Evolutionary conservation across 257 asterid species (phyloP), one percentile per base, ranked within the genome.

Genomic region (Rhazya stricta): DNA sequence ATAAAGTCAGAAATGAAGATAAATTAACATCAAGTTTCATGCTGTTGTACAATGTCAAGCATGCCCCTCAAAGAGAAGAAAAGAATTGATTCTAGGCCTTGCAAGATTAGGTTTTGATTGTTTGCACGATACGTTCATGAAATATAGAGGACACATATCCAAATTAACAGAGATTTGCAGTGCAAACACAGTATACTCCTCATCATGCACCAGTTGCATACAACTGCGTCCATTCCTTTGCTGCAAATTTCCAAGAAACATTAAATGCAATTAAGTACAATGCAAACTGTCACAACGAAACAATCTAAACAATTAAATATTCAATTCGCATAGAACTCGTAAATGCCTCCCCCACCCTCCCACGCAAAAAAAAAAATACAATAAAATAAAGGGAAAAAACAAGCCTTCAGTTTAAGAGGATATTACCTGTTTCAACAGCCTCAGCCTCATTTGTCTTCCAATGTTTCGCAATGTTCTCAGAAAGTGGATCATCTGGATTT

Each of bases 381-480:
- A 43, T 27, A 2, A 69, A 43, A 13, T 29, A 3, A 6, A 29
- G 29, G 15, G 36, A 3, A 12, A 34, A 39, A 45, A 61, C 71
- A 25, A 16, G 6, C 42, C 18, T 30, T 32, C 19, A 21, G n/a
- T n/a, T n/a, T n/a, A n/a, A n/a, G 9, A 58, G 6, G 5, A 19
- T 51, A 48, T 32, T 79, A 89, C 94, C 94, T 21, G 94, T 89
- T 79, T 86, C 94, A 75, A 89, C 94, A 63, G 94, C 94, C 80
- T 84, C 92, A 72, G 62, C 83, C 79, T 87, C 94, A 2, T 87
- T 86, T 21, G 90, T 56, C 77, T 87, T 89, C 94, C 94, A 89
- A 73, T 89, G 94, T 74, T 87, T 89, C 4, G 94, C 91, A 34
- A 87, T 85, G 83, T 89, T 87, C 65, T 89, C 94, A 6, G 92